phyloP scores from a whole-genome alignment of 352 stramenopile species.

The Peronospora belbahrii region DNA sequence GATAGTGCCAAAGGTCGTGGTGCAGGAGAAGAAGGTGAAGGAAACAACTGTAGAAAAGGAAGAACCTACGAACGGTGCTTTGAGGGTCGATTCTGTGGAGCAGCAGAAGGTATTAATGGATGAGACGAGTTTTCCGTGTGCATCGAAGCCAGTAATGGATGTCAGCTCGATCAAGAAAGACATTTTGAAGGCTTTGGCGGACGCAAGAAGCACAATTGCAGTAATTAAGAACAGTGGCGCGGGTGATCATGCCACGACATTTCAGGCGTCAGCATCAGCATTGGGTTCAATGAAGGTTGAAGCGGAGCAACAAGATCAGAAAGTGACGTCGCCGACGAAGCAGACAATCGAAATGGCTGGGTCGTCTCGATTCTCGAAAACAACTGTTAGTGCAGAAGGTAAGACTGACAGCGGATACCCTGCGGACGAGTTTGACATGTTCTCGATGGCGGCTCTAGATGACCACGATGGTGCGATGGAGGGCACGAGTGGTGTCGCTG shows the following conservation, averaged over 20 bases:
- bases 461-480: conserved; percentile 46
- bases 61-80: conserved; percentile 2
- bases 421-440: conserved; percentile 85
- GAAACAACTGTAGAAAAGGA: conserved; percentile 3
- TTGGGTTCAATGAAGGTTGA: not conserved
- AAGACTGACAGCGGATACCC: not conserved
- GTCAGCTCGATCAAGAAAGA: conserved; percentile 74
- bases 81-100: conserved; percentile 6
- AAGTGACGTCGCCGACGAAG: not conserved
- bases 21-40: conserved; percentile 6
- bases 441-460: conserved; percentile 64
- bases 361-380: conserved; percentile 7
- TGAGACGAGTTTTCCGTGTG: not conserved
- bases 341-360: conserved; percentile 4
- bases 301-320: not conserved
- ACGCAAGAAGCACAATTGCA: conserved; percentile 66
- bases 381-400: not conserved
- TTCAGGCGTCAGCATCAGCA: not conserved
- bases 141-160: conserved; percentile 30
- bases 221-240: conserved; percentile 45
- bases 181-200: conserved; percentile 69
- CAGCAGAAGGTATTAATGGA: conserved; percentile 4
- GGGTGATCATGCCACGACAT: conserved; percentile 1
- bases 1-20: not conserved
- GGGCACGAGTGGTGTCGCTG: conserved; percentile 16